These are phyloP conservation scores for Fusarium coffeatum DNA, from an alignment of 2,329 filamentous ascomycete genomes.

Conservation along the genomic window DNA sequence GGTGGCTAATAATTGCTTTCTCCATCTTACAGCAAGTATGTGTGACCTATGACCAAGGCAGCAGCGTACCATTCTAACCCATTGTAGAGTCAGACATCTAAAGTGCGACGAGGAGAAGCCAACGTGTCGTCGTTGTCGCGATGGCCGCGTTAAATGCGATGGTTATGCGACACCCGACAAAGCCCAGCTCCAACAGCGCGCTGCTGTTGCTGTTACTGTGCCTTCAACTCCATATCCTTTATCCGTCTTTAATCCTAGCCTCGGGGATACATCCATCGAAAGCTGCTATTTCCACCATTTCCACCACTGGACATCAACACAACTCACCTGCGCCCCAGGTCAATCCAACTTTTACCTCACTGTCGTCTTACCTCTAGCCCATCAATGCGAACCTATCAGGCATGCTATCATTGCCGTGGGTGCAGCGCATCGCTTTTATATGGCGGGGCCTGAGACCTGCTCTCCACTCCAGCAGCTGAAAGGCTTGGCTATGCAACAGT, in stretches of 20 bases:
- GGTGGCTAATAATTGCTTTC: conserved; percentile 1
- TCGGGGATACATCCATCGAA: conserved; percentile 20
- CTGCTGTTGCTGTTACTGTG: not conserved
- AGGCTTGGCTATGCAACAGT: conserved; percentile 36
- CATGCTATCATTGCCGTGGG: conserved; percentile 34
- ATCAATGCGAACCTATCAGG: conserved; percentile 23
- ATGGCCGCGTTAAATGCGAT: conserved; percentile 36
- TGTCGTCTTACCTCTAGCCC: conserved; percentile 29
- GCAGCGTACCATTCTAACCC: not conserved
- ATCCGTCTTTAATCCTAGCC: conserved; percentile 3
- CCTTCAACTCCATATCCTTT: not conserved
- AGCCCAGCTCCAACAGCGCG: conserved; percentile 1
- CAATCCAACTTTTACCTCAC: conserved; percentile 31
- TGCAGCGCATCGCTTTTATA: conserved; percentile 32
- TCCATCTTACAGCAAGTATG: not conserved
- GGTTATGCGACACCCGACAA: conserved; percentile 31
- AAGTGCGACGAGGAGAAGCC: conserved; percentile 48
- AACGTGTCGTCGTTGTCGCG: conserved; percentile 35
- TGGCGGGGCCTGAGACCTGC: conserved; percentile 24
- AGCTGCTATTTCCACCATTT: conserved; percentile 39
- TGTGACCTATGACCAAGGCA: not conserved
- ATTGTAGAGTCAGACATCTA: conserved; percentile 35
- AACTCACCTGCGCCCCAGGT: conserved; percentile 21
- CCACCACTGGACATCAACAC: conserved; percentile 32
- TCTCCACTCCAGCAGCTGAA: conserved; percentile 32